Percentiles rank a stretch among this genome's conserved stretches.
phyloP scores from a whole-genome alignment of 2,329 filamentous ascomycete species.

The Pestalotiopsis fici region DNA sequence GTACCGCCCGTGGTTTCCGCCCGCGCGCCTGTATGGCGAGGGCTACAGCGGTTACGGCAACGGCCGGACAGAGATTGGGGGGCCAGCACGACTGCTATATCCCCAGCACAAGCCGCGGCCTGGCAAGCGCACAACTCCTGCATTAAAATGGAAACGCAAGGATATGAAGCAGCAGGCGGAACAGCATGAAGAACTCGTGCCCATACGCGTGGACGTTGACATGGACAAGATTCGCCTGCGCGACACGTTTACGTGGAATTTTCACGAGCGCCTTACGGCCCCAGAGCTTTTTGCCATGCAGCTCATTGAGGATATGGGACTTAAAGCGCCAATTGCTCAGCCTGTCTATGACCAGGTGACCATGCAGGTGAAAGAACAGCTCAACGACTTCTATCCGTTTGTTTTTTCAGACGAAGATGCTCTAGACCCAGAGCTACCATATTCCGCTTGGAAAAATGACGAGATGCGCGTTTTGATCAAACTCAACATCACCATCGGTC shows the following conservation, averaged over 20 bases:
- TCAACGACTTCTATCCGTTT: slow-evolving; percentile 91
- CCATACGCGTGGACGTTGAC: slow-evolving; percentile 89
- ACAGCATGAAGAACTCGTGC: slow-evolving; percentile 87
- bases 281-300: slow-evolving; percentile 85
- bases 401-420: slow-evolving; percentile 88
- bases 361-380: slow-evolving; percentile 80
- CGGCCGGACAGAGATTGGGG: slow-evolving; percentile 72
- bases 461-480: slow-evolving; percentile 97
- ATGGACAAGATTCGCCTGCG: slow-evolving; percentile 93
- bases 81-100: slow-evolving; percentile 74
- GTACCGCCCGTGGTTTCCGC: slow-evolving; percentile 56
- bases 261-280: slow-evolving; percentile 83
- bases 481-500: slow-evolving; percentile 95
- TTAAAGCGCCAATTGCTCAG: slow-evolving; percentile 70
- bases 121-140: slow-evolving; percentile 73
- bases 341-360: slow-evolving; percentile 62
- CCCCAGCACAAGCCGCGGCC: slow-evolving; percentile 74
- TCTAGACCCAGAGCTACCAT: slow-evolving; percentile 85
- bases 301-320: slow-evolving; percentile 86
- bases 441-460: slow-evolving; percentile 95
- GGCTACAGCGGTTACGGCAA: slow-evolving; percentile 93
- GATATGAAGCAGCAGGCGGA: slow-evolving; percentile 86
- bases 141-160: slow-evolving; percentile 74
- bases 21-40: slow-evolving; percentile 62
- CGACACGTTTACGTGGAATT: slow-evolving; percentile 98